A percentile compares a stretch with the other conserved stretches of the same genome.
Evolutionary conservation across 2,329 filamentous ascomycete species (phyloP).

Genomic region (Fusarium oxysporum): DNA sequence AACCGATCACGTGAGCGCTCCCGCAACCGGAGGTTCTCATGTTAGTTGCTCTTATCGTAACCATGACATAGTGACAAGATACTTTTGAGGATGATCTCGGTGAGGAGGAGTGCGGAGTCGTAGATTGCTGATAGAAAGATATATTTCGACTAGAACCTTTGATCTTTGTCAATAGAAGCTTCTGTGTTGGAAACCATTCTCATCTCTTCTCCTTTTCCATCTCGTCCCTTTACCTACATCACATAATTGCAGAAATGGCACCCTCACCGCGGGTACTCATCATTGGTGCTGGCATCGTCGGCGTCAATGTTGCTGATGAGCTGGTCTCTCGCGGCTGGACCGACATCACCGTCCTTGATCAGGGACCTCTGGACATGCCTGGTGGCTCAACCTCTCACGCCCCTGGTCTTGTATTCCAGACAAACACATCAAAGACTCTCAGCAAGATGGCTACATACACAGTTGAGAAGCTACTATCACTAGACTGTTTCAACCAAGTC

Average conservation of each 20-base stretch:
- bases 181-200: slow-evolving; percentile 20
- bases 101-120: slow-evolving; percentile 26
- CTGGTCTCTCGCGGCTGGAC: slow-evolving; percentile 71
- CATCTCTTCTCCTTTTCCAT: not conserved
- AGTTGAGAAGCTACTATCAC: slow-evolving; percentile 67
- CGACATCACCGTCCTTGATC: slow-evolving; percentile 73
- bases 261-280: slow-evolving; percentile 63
- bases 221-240: not conserved
- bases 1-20: slow-evolving; percentile 40
- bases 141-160: slow-evolving; percentile 30
- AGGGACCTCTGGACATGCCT: slow-evolving; percentile 71
- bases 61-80: slow-evolving; percentile 30
- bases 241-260: slow-evolving; percentile 24
- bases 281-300: slow-evolving; percentile 73
- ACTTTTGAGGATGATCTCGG: slow-evolving; percentile 12
- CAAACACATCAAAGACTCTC: slow-evolving; percentile 68
- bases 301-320: slow-evolving; percentile 73
- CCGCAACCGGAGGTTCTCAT: slow-evolving; percentile 36
- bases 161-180: slow-evolving; percentile 28
- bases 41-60: slow-evolving; percentile 34
- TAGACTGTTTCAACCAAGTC: slow-evolving; percentile 72
- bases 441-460: slow-evolving; percentile 70
- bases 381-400: slow-evolving; percentile 75
- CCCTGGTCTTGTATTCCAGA: slow-evolving; percentile 73
- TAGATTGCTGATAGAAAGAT: slow-evolving; percentile 20